Percentiles rank a stretch among this genome's conserved stretches.
phyloP scores from a whole-genome alignment of 2,329 filamentous ascomycete species.

The Penicillium capsulatum region DNA sequence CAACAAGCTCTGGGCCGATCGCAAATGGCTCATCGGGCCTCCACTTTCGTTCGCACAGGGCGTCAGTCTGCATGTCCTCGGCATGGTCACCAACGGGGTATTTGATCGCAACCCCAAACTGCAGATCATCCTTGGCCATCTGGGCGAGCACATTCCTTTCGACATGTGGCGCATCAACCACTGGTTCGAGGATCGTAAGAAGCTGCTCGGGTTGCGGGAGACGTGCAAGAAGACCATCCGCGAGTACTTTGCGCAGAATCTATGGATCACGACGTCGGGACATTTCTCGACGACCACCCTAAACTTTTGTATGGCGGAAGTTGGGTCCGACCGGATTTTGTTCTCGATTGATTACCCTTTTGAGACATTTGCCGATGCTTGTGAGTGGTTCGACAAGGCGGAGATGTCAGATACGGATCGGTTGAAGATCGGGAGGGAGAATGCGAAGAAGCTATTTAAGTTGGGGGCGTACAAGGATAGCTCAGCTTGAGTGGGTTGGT shows the following conservation, averaged over 20 bases:
- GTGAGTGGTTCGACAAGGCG: conserved; percentile 42
- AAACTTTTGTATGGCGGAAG: conserved; percentile 39
- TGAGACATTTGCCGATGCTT: conserved; percentile 40
- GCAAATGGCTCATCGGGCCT: conserved; percentile 58
- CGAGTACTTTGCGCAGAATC: conserved; percentile 41
- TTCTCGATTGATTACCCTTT: conserved; percentile 44
- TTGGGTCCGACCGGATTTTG: conserved; percentile 39
- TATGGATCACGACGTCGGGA: conserved; percentile 43
- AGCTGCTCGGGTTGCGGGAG: conserved; percentile 33
- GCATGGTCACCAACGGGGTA: conserved; percentile 49
- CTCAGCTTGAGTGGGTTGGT: conserved; percentile 19
- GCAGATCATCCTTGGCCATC: conserved; percentile 47
- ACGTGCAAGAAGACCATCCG: conserved; percentile 45
- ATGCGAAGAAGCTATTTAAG: conserved; percentile 45
- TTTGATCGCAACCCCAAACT: conserved; percentile 48
- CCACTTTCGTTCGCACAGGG: conserved; percentile 57
- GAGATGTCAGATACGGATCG: conserved; percentile 38
- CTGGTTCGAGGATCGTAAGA: conserved; percentile 41
- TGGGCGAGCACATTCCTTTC: conserved; percentile 50
- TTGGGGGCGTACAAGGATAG: conserved; percentile 33
- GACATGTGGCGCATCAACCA: conserved; percentile 49
- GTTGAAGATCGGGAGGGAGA: conserved; percentile 45
- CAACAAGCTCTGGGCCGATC: conserved; percentile 56
- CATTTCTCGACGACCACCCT: conserved; percentile 41
- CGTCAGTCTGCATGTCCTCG: conserved; percentile 55